These are phyloP conservation scores for Zygosaccharomyces sapae DNA, from an alignment of 1,139 yeast species.

Conservation along the genomic window DNA sequence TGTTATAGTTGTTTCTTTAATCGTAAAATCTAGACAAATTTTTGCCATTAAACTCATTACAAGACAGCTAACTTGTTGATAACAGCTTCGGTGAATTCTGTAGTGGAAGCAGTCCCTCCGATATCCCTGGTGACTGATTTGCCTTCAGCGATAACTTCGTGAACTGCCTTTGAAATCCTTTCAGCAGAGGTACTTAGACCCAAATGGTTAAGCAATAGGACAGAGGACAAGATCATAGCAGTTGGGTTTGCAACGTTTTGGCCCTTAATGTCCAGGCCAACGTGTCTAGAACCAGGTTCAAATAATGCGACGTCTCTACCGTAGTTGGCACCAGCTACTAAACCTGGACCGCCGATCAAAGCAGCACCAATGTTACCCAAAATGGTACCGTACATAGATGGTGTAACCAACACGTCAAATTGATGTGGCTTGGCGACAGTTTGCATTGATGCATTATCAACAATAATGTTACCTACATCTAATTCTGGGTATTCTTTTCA, in stretches of 20 bases:
- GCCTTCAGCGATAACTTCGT: conserved; percentile 85
- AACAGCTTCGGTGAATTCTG: conserved; percentile 68
- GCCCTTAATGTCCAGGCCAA: conserved; percentile 94
- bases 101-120: conserved; percentile 84
- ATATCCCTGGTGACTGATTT: conserved; percentile 76
- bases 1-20: not conserved
- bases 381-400: conserved; percentile 96
- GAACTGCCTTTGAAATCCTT: conserved; percentile 82
- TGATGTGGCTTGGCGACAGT: conserved; percentile 98
- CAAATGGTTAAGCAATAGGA: conserved; percentile 90
- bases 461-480: conserved; percentile 86
- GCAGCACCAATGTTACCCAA: conserved; percentile 98
- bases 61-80: conserved; percentile 30
- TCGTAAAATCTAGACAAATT: conserved; percentile 4
- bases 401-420: conserved; percentile 95
- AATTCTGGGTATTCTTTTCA: conserved; percentile 77
- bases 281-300: conserved; percentile 99
- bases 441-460: conserved; percentile 98
- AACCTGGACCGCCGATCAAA: conserved; percentile 96
- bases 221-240: conserved; percentile 87
- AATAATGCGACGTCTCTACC: conserved; percentile 97
- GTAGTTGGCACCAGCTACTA: conserved; percentile 97
- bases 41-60: conserved; percentile 9
- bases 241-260: conserved; percentile 96
- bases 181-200: conserved; percentile 83